Conservation (phyloP, 305 asterid genomes). For the Solanum hybrid region DNA sequence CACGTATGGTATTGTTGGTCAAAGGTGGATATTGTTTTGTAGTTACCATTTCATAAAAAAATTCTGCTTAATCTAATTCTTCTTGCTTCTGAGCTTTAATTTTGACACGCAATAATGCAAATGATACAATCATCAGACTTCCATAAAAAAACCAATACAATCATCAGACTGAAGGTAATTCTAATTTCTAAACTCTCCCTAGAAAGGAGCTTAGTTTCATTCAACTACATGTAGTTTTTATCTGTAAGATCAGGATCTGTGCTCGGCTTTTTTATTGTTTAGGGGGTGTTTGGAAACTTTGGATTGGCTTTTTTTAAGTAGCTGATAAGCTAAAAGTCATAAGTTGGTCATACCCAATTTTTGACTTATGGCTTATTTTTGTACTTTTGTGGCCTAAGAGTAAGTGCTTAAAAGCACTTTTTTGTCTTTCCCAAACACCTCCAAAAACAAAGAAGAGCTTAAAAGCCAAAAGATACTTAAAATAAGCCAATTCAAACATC, state of each 20-base stretch:
- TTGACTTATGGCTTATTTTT: not conserved
- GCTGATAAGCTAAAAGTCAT: not conserved
- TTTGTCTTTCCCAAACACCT: not conserved
- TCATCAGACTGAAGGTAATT: not conserved
- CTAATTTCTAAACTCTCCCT: not conserved
- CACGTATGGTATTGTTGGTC: not conserved
- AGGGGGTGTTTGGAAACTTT: not conserved
- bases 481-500: not conserved
- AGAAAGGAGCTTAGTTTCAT: not conserved
- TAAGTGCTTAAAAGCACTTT: not conserved
- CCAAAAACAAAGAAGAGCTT: not conserved
- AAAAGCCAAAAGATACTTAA: not conserved
- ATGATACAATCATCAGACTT: not conserved
- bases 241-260: not conserved
- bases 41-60: not conserved
- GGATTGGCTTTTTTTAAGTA: not conserved
- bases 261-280: not conserved
- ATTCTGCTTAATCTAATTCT: not conserved
- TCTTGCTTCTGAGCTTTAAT: not conserved
- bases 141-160: not conserved
- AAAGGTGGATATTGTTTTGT: not conserved
- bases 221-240: not conserved
- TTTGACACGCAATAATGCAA: not conserved
- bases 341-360: not conserved
- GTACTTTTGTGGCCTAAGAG: not conserved